Percentiles rank a stretch among this genome's conserved stretches.
Evolutionary conservation across 495 filamentous ascomycete genomes (phyloP).

Genomic region (Penicillium diatomitis): DNA sequence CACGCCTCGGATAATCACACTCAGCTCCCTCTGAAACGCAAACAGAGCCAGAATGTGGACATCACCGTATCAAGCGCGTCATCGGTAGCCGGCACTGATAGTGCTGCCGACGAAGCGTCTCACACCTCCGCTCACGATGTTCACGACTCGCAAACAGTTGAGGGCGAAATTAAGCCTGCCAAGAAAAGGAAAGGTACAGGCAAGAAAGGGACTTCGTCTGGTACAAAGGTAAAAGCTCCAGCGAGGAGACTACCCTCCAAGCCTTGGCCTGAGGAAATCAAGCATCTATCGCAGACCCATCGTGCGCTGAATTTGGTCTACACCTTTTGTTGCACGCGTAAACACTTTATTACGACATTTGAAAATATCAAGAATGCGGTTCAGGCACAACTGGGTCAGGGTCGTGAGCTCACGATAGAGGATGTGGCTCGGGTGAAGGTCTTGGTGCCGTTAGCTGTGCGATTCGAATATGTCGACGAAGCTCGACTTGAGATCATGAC

Average conservation of each 20-base stretch:
- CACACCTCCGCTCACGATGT: background rate
- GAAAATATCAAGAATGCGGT: slow-evolving; percentile 78
- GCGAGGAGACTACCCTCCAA: slow-evolving; percentile 24
- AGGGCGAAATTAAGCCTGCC: slow-evolving; percentile 1
- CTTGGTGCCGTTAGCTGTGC: slow-evolving; percentile 64
- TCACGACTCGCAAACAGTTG: background rate
- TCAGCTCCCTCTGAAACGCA: slow-evolving; percentile 11
- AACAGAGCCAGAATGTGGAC: slow-evolving; percentile 8
- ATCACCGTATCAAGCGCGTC: slow-evolving; percentile 13
- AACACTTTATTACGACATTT: slow-evolving; percentile 85
- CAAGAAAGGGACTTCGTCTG: slow-evolving; percentile 5
- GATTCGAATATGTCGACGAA: slow-evolving; percentile 83
- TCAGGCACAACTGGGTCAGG: slow-evolving; percentile 62
- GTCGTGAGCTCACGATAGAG: slow-evolving; percentile 52
- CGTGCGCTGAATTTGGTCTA: slow-evolving; percentile 84
- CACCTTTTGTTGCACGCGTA: slow-evolving; percentile 88
- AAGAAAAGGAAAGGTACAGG: background rate
- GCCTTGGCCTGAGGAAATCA: slow-evolving; percentile 71
- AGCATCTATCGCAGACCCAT: slow-evolving; percentile 63
- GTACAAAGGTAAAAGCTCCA: slow-evolving; percentile 2
- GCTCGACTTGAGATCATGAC: slow-evolving; percentile 69
- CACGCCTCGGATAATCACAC: slow-evolving; percentile 1
- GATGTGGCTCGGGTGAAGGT: slow-evolving; percentile 78
- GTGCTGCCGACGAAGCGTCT: background rate
- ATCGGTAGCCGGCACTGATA: background rate